Conservation (phyloP, 116 monocot genomes). For the Phalaenopsis hybrid region DNA sequence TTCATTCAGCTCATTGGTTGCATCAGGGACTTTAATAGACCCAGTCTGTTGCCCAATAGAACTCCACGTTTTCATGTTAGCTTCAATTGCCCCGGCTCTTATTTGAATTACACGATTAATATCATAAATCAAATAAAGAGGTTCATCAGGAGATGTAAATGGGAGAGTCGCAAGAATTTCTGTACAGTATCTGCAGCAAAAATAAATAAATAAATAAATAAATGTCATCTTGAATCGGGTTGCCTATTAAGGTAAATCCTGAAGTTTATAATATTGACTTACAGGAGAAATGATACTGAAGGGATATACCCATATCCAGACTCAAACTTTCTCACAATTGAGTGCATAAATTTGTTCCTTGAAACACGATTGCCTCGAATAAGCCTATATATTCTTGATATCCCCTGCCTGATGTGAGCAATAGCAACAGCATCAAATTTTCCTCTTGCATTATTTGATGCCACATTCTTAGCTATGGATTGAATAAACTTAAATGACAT, state of each 20-base stretch:
- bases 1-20: conserved; percentile 7
- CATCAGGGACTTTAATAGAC: conserved; percentile 14
- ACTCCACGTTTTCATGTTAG: conserved; percentile 90
- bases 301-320: conserved; percentile 52
- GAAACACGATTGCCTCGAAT: conserved; percentile 78
- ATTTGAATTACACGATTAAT: conserved; percentile 89
- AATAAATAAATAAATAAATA: background rate
- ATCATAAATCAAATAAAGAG: conserved; percentile 93
- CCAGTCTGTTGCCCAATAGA: conserved; percentile 42
- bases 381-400: conserved; percentile 88
- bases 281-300: conserved; percentile 79
- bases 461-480: conserved; percentile 28
- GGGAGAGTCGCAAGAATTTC: conserved; percentile 93
- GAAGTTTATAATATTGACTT: conserved; percentile 28
- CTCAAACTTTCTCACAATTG: conserved; percentile 91
- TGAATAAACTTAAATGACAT: conserved; percentile 84
- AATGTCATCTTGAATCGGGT: conserved; percentile 1
- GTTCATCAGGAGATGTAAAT: conserved; percentile 81
- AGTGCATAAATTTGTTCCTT: conserved; percentile 95
- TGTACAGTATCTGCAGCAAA: conserved; percentile 70
- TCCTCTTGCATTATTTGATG: conserved; percentile 35
- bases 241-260: background rate
- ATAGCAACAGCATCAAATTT: conserved; percentile 43
- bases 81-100: conserved; percentile 76
- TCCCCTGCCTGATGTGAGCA: conserved; percentile 71